Conservation (phyloP, 2,329 filamentous ascomycete species). For the Emydomyces testavorans region DNA sequence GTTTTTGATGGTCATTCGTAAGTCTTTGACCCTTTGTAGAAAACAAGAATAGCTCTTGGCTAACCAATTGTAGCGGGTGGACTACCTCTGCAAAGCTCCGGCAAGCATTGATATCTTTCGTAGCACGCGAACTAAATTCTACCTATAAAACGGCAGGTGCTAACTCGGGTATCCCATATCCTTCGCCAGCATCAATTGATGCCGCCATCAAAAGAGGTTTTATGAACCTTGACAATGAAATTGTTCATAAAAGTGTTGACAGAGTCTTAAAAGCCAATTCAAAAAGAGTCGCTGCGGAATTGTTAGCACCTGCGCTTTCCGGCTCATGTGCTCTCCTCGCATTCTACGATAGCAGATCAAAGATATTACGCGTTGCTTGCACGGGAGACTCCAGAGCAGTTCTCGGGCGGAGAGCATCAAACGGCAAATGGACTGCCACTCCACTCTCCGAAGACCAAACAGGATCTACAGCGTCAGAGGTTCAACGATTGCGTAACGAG, state of each 20-base stretch:
- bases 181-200: constrained; percentile 71
- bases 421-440: constrained; percentile 86
- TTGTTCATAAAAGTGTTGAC: constrained; percentile 82
- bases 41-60: background rate
- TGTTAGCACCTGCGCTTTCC: constrained; percentile 82
- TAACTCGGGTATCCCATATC: constrained; percentile 48
- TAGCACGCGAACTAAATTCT: constrained; percentile 80
- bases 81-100: constrained; percentile 93
- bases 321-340: constrained; percentile 94
- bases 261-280: constrained; percentile 83
- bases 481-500: constrained; percentile 65
- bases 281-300: constrained; percentile 79
- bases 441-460: constrained; percentile 89
- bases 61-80: constrained; percentile 59
- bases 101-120: constrained; percentile 81
- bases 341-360: constrained; percentile 83
- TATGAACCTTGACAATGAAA: constrained; percentile 78
- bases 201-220: constrained; percentile 88
- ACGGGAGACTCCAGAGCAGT: constrained; percentile 95
- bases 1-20: constrained; percentile 96
- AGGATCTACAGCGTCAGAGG: constrained; percentile 76
- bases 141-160: constrained; percentile 67
- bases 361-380: constrained; percentile 83
- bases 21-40: constrained; percentile 26
- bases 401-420: constrained; percentile 62